A percentile compares a stretch with the other conserved stretches of the same genome.
phyloP scores from a whole-genome alignment of 768 basidiomycete species.

The Hypholoma fasciculare region DNA sequence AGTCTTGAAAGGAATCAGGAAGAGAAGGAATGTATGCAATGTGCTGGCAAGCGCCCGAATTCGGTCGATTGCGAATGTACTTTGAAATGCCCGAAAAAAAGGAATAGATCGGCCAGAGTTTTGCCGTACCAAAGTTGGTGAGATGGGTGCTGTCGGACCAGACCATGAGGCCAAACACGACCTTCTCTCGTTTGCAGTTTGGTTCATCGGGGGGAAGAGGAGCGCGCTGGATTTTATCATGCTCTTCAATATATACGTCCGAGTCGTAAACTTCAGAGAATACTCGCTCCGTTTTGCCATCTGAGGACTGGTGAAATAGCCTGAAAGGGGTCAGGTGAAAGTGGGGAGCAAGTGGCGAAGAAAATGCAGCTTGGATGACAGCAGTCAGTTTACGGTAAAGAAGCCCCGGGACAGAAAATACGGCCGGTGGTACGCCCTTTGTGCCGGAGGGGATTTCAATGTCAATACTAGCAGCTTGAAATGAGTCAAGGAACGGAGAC shows the following conservation, averaged over 20 bases:
- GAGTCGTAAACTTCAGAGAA: slow-evolving; percentile 27
- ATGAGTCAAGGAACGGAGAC: slow-evolving; percentile 9
- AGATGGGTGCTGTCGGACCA: too few species aligned
- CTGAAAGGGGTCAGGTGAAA: slow-evolving; percentile 28
- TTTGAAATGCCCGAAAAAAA: too few species aligned
- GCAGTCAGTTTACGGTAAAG: slow-evolving; percentile 19
- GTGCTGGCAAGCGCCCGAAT: too few species aligned
- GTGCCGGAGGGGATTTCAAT: slow-evolving; percentile 27
- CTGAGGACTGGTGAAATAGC: slow-evolving; percentile 11
- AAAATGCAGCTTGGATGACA: slow-evolving; percentile 21
- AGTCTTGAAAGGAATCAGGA: slow-evolving; percentile 25
- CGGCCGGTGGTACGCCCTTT: slow-evolving; percentile 10
- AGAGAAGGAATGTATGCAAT: too few species aligned
- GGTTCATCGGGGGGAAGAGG: slow-evolving; percentile 2
- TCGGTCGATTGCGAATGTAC: too few species aligned
- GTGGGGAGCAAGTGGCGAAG: slow-evolving; percentile 5
- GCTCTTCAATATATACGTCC: slow-evolving; percentile 25
- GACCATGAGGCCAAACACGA: too few species aligned
- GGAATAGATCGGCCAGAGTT: too few species aligned
- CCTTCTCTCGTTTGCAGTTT: slow-evolving; percentile 17
- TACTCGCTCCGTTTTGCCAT: slow-evolving; percentile 8
- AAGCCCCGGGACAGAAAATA: slow-evolving; percentile 24
- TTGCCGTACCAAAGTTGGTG: too few species aligned
- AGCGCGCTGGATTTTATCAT: slow-evolving; percentile 18
- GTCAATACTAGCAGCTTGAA: slow-evolving; percentile 10